Evolutionary conservation across 495 filamentous ascomycete species (phyloP).

Genomic region (Penicillium psychrofluorescens): DNA sequence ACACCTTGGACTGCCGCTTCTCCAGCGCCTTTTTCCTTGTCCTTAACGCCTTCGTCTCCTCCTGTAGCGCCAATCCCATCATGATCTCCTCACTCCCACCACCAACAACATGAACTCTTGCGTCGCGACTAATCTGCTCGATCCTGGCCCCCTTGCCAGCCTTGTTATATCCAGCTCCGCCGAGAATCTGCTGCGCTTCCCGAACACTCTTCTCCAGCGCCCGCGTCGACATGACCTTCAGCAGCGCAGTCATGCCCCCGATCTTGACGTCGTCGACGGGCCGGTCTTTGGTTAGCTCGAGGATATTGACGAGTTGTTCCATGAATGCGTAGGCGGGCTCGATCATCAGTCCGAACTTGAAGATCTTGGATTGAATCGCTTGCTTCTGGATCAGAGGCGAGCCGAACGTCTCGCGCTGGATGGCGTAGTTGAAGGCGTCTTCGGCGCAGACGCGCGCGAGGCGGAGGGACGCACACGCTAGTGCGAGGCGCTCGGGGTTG

Average conservation of each 20-base stretch:
- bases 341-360: constrained; percentile 42
- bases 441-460: constrained; percentile 41
- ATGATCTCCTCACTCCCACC: constrained; percentile 55
- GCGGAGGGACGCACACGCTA: constrained; percentile 35
- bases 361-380: constrained; percentile 41
- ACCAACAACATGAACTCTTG: constrained; percentile 50
- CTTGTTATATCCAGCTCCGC: constrained; percentile 49
- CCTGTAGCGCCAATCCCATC: constrained; percentile 41
- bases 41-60: constrained; percentile 32
- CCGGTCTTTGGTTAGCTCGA: constrained; percentile 30
- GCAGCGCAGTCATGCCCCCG: constrained; percentile 38
- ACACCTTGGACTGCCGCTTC: constrained; percentile 25
- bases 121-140: constrained; percentile 52
- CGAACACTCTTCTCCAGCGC: constrained; percentile 49
- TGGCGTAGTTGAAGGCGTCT: constrained; percentile 42
- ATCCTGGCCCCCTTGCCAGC: constrained; percentile 43
- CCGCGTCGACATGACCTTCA: constrained; percentile 49
- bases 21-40: constrained; percentile 26
- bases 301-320: constrained; percentile 41
- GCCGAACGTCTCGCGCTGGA: constrained; percentile 43
- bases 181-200: constrained; percentile 56
- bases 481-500: constrained; percentile 37
- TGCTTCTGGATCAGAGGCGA: constrained; percentile 38
- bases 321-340: constrained; percentile 43
- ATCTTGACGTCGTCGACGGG: constrained; percentile 32